Conservation (phyloP, 1,139 yeast species). For the Casaregolazyma lundiana region DNA sequence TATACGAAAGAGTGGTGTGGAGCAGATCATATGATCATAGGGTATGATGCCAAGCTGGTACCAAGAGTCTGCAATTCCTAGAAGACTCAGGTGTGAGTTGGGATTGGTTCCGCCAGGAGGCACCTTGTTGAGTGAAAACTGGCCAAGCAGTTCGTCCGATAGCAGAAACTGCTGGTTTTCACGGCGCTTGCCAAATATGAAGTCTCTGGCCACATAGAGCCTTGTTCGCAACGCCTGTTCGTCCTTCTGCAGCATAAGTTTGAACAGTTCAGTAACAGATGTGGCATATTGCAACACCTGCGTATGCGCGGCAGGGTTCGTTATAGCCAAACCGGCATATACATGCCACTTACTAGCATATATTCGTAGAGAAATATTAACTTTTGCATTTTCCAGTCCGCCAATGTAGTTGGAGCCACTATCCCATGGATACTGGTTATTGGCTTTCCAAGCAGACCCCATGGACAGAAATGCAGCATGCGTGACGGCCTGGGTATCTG, state of each 20-base stretch:
- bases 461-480: slow-evolving; percentile 95
- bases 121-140: slow-evolving; percentile 68
- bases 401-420: slow-evolving; percentile 75
- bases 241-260: slow-evolving; percentile 72
- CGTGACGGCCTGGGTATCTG: slow-evolving; percentile 97
- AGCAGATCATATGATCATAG: slow-evolving; percentile 93
- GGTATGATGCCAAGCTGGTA: slow-evolving; percentile 77
- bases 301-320: slow-evolving; percentile 89
- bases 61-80: slow-evolving; percentile 96
- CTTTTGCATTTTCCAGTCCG: slow-evolving; percentile 92
- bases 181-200: slow-evolving; percentile 64
- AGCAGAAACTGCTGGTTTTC: slow-evolving; percentile 56
- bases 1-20: slow-evolving; percentile 87
- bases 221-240: slow-evolving; percentile 55
- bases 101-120: slow-evolving; percentile 74
- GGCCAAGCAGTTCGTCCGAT: slow-evolving; percentile 74
- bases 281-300: slow-evolving; percentile 88
- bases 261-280: slow-evolving; percentile 76
- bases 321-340: slow-evolving; percentile 93
- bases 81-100: slow-evolving; percentile 80
- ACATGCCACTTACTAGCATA: slow-evolving; percentile 97
- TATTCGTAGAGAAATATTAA: slow-evolving; percentile 85
- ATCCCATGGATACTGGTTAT: slow-evolving; percentile 89
- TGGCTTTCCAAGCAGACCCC: slow-evolving; percentile 94
- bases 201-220: slow-evolving; percentile 60